These are phyloP conservation scores for Tolypocladium ovalisporum DNA, from an alignment of 2,329 filamentous ascomycete genomes.

Conservation along the genomic window DNA sequence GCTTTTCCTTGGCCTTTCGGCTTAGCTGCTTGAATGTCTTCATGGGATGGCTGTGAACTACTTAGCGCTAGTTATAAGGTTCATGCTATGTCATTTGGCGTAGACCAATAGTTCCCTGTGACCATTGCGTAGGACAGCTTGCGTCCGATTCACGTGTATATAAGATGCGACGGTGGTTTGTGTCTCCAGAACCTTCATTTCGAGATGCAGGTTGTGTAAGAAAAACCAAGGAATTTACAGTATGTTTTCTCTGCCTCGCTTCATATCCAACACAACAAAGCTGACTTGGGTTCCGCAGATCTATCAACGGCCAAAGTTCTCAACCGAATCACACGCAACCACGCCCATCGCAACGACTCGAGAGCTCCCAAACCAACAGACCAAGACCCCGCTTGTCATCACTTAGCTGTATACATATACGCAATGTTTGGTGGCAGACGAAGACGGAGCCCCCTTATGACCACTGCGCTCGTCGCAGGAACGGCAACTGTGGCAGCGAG, in stretches of 20 bases:
- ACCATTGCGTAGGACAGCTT: too few relatives aligned
- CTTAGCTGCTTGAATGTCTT: not conserved
- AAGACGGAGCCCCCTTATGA: not conserved
- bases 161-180: too few relatives aligned
- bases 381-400: not conserved
- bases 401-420: not conserved
- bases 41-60: not conserved
- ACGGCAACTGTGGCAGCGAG: slow-evolving; percentile 1
- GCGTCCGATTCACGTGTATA: not conserved
- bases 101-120: not conserved
- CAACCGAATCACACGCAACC: not conserved
- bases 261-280: too few relatives aligned
- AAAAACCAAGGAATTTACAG: too few relatives aligned
- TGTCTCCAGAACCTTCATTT: too few relatives aligned
- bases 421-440: slow-evolving; percentile 2
- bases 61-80: not conserved
- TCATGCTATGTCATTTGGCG: not conserved
- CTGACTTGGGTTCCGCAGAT: too few relatives aligned
- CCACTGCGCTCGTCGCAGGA: slow-evolving; percentile 1
- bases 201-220: too few relatives aligned
- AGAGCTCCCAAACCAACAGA: not conserved
- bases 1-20: not conserved
- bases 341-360: not conserved
- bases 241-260: too few relatives aligned
- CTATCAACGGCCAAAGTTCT: too few relatives aligned